phyloP scores from a whole-genome alignment of 2,329 filamentous ascomycete species.

The Fonsecaea erecta region DNA sequence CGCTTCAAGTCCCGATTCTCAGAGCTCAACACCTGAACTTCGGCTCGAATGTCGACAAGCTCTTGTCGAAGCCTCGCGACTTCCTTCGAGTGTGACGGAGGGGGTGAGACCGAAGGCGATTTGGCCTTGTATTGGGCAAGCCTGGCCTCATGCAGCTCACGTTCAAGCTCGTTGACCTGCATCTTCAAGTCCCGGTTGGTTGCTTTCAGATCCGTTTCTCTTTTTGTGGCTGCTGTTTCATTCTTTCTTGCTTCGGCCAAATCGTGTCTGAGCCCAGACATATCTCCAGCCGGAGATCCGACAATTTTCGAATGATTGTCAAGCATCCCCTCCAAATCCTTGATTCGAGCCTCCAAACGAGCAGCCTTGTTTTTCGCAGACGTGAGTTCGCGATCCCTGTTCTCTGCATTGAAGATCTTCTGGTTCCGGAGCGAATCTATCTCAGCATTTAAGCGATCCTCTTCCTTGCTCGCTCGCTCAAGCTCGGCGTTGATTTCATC shows the following conservation, averaged over 20 bases:
- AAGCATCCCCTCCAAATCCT: constrained; percentile 58
- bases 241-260: constrained; percentile 68
- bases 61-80: constrained; percentile 64
- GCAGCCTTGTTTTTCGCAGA: constrained; percentile 65
- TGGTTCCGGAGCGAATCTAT: constrained; percentile 59
- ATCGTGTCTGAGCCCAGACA: constrained; percentile 66
- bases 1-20: constrained; percentile 58
- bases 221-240: constrained; percentile 67
- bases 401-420: constrained; percentile 47
- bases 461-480: constrained; percentile 68
- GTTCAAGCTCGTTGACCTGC: constrained; percentile 69
- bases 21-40: constrained; percentile 59
- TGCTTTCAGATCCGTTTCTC: constrained; percentile 68
- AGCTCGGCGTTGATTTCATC: constrained; percentile 69
- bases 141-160: constrained; percentile 68
- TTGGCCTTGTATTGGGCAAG: constrained; percentile 51
- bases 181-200: constrained; percentile 66
- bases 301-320: constrained; percentile 57
- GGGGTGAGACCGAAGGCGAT: constrained; percentile 57
- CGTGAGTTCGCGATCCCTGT: constrained; percentile 54
- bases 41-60: constrained; percentile 64
- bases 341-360: constrained; percentile 64
- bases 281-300: constrained; percentile 50
- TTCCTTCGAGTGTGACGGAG: constrained; percentile 62
- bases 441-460: constrained; percentile 61